Evolutionary conservation across 2,329 filamentous ascomycete genomes (phyloP), one percentile per base, ranked within the genome.

Genomic region (Tolypocladium paradoxum): DNA sequence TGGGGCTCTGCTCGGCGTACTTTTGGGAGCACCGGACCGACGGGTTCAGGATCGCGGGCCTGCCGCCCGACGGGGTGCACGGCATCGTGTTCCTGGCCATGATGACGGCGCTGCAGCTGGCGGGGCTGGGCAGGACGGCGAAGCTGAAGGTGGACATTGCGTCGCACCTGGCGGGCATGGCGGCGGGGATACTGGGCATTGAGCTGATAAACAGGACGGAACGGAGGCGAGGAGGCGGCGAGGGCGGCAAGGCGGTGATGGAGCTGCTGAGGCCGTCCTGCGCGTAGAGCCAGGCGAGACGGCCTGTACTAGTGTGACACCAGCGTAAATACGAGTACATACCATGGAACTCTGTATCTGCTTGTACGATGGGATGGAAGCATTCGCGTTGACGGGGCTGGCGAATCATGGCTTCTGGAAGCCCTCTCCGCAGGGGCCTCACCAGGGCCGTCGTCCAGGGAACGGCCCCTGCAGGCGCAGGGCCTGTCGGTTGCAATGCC

Each of bases 1-100:
- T 81, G 57, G 85, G 84, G 24, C 62, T 88, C 24, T 64, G 79
- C 8, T 76, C 76, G 2, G 82, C 83, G 1, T 86, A 81, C 65
- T 80, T 84, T 60, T 82, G 79, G 75, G 67, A 78, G 57, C 76
- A 83, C 62, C 69, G 73, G 51, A 71, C 72, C 53, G 79, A 83
- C 43, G 73, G 76, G 37, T 79, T 84, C 68, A 77, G 74, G 63
- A 64, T 84, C 51, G 68, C 84, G 31, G 79, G 76, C 9, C 70
- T 82, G 55, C 81, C 81, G 14, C 73, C 77, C n/a, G 75, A 79
- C 34, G 80, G 76, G 29, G 73, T 83, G 11, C 75, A 79, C 53
- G 78, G 79, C 0, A 69, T 82, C 14, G 73, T 73, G 2, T 76
- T 82, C 58, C 64, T 84, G 52, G 73, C 73, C n/a, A 57, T 79